Evolutionary conservation across 2,329 filamentous ascomycete genomes (phyloP).

Genomic region (Sarocladiaceae sp.): DNA sequence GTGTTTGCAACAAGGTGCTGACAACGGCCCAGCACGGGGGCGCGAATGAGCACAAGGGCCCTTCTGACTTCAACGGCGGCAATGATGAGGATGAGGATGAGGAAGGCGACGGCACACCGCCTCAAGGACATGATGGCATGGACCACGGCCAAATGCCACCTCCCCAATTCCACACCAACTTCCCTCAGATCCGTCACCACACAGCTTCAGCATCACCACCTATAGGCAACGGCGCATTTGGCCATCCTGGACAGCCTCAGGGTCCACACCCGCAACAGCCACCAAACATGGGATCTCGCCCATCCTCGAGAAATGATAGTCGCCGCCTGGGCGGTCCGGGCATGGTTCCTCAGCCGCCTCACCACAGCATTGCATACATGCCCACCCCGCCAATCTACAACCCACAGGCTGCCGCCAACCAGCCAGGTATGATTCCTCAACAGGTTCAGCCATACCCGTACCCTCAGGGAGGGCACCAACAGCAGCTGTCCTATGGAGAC

Average conservation of each 20-base stretch:
- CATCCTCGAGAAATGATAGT: slow-evolving; percentile 37
- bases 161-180: slow-evolving; percentile 58
- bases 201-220: slow-evolving; percentile 53
- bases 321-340: slow-evolving; percentile 48
- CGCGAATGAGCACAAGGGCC: slow-evolving; percentile 94
- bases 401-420: slow-evolving; percentile 38
- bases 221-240: slow-evolving; percentile 69
- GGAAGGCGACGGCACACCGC: slow-evolving; percentile 59
- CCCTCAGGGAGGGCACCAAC: slow-evolving; percentile 25
- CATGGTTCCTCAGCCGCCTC: slow-evolving; percentile 56
- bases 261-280: slow-evolving; percentile 80
- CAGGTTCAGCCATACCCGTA: slow-evolving; percentile 30
- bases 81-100: slow-evolving; percentile 83
- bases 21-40: slow-evolving; percentile 65
- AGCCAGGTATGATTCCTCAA: slow-evolving; percentile 29
- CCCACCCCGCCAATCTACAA: slow-evolving; percentile 83
- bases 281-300: slow-evolving; percentile 49
- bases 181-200: slow-evolving; percentile 9
- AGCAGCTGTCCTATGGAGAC: slow-evolving; percentile 65
- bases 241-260: slow-evolving; percentile 57
- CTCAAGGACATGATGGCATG: slow-evolving; percentile 41
- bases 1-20: slow-evolving; percentile 11
- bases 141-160: slow-evolving; percentile 54
- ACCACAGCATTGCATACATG: slow-evolving; percentile 70
- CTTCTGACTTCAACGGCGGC: slow-evolving; percentile 81